Evolutionary conservation across 2,329 filamentous ascomycete species (phyloP).

Genomic region (Albifimbria verrucaria): DNA sequence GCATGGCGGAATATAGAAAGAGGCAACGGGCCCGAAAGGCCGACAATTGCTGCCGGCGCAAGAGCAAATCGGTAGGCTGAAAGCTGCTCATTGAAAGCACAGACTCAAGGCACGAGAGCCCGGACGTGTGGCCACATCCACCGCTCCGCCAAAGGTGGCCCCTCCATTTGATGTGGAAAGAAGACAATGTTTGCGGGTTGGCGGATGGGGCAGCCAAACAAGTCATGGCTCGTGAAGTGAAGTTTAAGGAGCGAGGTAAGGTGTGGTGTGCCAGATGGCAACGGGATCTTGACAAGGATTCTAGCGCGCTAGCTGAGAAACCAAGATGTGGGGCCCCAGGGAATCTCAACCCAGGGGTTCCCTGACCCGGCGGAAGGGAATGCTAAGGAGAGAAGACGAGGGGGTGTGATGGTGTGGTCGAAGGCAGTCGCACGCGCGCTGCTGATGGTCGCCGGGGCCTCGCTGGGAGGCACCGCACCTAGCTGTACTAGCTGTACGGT

Average conservation of each 20-base stretch:
- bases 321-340: background rate
- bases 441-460: background rate
- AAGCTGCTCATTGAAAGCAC: too few relatives aligned
- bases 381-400: background rate
- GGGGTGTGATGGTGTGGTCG: background rate
- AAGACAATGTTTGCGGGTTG: background rate
- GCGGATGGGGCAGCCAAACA: background rate
- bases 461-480: too few relatives aligned
- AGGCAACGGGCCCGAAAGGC: too few relatives aligned
- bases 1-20: too few relatives aligned
- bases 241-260: background rate
- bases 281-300: slow-evolving; percentile 1
- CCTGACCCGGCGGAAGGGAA: background rate
- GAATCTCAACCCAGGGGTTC: background rate
- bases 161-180: too few relatives aligned
- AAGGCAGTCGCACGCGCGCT: too few relatives aligned
- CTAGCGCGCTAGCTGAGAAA: background rate
- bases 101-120: too few relatives aligned
- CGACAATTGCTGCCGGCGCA: too few relatives aligned
- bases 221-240: background rate
- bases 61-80: too few relatives aligned
- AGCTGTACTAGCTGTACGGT: too few relatives aligned
- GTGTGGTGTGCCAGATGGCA: slow-evolving; percentile 1
- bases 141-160: too few relatives aligned
- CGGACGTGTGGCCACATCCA: too few relatives aligned